These are phyloP conservation scores for Alternaria alternata DNA, from an alignment of 2,329 filamentous ascomycete genomes.

Conservation along the genomic window DNA sequence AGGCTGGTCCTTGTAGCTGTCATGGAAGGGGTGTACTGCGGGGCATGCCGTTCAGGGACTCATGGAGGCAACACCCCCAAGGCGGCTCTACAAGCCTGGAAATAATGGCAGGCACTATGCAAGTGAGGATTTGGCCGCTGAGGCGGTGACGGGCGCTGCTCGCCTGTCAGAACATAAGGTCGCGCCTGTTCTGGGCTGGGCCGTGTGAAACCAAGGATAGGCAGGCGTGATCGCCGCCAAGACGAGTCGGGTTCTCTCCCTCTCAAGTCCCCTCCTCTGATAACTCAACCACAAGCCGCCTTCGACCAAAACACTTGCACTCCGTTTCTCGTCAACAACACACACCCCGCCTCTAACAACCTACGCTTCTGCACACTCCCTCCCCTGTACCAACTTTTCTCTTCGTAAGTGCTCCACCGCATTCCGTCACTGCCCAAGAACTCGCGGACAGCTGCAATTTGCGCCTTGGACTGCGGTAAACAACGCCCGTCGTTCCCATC, in stretches of 20 bases:
- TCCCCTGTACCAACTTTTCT: slow-evolving; percentile 20
- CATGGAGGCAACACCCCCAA: neutral
- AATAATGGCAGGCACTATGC: neutral
- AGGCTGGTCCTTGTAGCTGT: slow-evolving; percentile 20
- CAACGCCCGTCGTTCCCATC: slow-evolving; percentile 31
- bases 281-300: slow-evolving; percentile 37
- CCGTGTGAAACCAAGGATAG: slow-evolving; percentile 36
- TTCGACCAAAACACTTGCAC: slow-evolving; percentile 29
- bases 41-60: slow-evolving; percentile 21
- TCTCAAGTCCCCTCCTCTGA: slow-evolving; percentile 34
- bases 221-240: slow-evolving; percentile 42
- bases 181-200: slow-evolving; percentile 36
- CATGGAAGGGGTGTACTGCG: slow-evolving; percentile 27
- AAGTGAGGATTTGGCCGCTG: slow-evolving; percentile 12
- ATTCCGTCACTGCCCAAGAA: slow-evolving; percentile 39
- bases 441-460: slow-evolving; percentile 37
- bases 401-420: slow-evolving; percentile 43
- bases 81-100: neutral
- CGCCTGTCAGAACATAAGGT: slow-evolving; percentile 25
- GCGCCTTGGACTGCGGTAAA: slow-evolving; percentile 35
- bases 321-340: slow-evolving; percentile 28
- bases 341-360: slow-evolving; percentile 18
- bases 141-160: slow-evolving; percentile 20
- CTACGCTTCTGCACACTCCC: slow-evolving; percentile 22
- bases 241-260: slow-evolving; percentile 30